Conservation (phyloP, 75 land plant species). For the Adiantum capillusveneris region DNA sequence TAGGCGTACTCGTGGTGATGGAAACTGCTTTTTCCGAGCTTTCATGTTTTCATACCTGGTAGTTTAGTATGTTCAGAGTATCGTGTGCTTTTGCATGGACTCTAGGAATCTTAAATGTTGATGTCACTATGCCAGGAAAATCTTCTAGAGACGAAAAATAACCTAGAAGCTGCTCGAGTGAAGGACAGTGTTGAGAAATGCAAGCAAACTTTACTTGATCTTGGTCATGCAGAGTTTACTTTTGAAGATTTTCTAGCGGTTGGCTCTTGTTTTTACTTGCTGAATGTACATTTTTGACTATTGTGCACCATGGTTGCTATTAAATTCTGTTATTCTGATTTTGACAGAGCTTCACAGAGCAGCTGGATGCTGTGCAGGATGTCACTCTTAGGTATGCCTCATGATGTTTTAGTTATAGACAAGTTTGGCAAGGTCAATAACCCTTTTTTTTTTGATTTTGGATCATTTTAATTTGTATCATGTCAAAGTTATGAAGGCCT, state of each 20-base stretch:
- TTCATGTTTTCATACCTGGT: slow-evolving; percentile 97
- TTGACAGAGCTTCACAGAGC: slow-evolving; percentile 74
- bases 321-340: not conserved
- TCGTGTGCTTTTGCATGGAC: too few relatives aligned
- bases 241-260: slow-evolving; percentile 93
- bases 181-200: slow-evolving; percentile 48
- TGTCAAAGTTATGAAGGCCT: too few relatives aligned
- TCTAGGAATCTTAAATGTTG: too few relatives aligned
- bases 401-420: too few relatives aligned
- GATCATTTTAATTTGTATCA: not conserved
- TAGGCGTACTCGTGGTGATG: slow-evolving; percentile 91
- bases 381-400: too few relatives aligned
- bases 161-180: slow-evolving; percentile 58
- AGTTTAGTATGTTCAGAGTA: not conserved
- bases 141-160: slow-evolving; percentile 67
- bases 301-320: too few relatives aligned
- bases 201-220: slow-evolving; percentile 50
- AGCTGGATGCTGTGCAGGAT: slow-evolving; percentile 57
- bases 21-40: slow-evolving; percentile 90
- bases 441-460: not conserved
- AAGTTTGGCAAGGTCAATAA: not conserved
- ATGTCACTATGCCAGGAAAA: slow-evolving; percentile 51
- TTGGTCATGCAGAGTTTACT: slow-evolving; percentile 86
- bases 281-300: too few relatives aligned
- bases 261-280: slow-evolving; percentile 3